These are phyloP conservation scores for Auricularia sp. DNA, from an alignment of 768 basidiomycete species.

Conservation along the genomic window DNA sequence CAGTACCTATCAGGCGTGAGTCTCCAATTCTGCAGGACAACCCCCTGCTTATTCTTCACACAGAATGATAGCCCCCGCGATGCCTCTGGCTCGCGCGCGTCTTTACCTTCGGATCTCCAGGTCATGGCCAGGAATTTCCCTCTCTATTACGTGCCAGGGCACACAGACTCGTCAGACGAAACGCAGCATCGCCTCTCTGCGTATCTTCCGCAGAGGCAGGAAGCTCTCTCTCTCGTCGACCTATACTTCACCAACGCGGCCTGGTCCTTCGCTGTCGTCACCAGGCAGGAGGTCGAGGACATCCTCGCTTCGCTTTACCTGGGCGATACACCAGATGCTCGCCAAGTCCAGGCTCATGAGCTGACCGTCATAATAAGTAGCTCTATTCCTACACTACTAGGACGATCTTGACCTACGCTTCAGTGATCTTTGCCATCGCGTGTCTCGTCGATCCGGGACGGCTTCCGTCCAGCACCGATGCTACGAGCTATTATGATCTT, in stretches of 20 bases:
- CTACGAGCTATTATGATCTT: slow-evolving; percentile 60
- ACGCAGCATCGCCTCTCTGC: no score
- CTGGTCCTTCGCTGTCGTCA: slow-evolving; percentile 59
- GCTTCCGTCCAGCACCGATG: slow-evolving; percentile 53
- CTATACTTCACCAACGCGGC: slow-evolving; percentile 55
- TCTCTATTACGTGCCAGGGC: no score
- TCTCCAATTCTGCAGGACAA: no score
- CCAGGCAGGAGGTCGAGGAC: slow-evolving; percentile 44
- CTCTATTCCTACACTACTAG: background rate
- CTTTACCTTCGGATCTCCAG: no score
- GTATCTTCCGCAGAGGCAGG: slow-evolving; percentile 18
- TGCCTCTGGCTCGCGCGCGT: no score
- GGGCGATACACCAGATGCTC: background rate
- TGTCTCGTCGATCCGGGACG: slow-evolving; percentile 47
- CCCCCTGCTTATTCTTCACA: no score
- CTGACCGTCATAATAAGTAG: slow-evolving; percentile 49
- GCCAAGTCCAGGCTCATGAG: slow-evolving; percentile 28
- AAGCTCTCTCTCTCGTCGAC: slow-evolving; percentile 47
- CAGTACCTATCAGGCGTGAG: no score
- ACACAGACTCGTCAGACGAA: no score
- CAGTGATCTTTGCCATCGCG: slow-evolving; percentile 51
- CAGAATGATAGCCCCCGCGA: no score
- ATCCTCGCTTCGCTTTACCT: slow-evolving; percentile 22
- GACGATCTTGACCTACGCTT: background rate
- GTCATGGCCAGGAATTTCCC: no score